Evolutionary conservation across 2,329 filamentous ascomycete species (phyloP).

Genomic region (Fusarium sp.): DNA sequence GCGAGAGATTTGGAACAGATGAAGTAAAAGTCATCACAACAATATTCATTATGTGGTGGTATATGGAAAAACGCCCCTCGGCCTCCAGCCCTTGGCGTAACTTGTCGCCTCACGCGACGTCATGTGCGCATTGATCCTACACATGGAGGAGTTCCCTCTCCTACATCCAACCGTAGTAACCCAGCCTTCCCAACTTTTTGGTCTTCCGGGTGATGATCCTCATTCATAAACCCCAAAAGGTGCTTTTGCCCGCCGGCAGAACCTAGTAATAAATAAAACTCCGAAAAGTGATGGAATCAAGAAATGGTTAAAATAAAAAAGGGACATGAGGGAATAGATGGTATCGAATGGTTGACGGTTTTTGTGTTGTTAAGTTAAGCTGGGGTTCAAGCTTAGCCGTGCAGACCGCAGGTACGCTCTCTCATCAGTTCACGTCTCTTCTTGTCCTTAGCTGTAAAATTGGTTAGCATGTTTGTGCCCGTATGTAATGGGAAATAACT

Average conservation of each 20-base stretch:
- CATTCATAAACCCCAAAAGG: constrained; percentile 20
- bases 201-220: constrained; percentile 29
- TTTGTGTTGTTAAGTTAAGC: constrained; percentile 16
- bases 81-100: constrained; percentile 12
- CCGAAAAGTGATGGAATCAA: constrained; percentile 28
- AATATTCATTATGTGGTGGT: constrained; percentile 39
- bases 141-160: not conserved
- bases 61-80: constrained; percentile 21
- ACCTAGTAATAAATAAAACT: constrained; percentile 27
- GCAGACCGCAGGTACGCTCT: constrained; percentile 67
- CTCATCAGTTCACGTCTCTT: constrained; percentile 74
- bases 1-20: not conserved
- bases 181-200: constrained; percentile 27
- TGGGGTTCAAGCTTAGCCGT: constrained; percentile 47
- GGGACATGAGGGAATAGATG: constrained; percentile 31
- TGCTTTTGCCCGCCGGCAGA: constrained; percentile 28
- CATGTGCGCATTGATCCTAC: constrained; percentile 22
- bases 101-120: constrained; percentile 9
- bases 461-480: constrained; percentile 49
- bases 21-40: constrained; percentile 9
- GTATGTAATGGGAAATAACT: constrained; percentile 19
- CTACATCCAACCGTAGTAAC: constrained; percentile 12
- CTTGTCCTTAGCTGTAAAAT: constrained; percentile 71
- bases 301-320: constrained; percentile 15
- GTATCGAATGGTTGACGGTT: constrained; percentile 21